These are phyloP conservation scores for Climacium dendroides DNA, from an alignment of 225 moss, liverwort and hornwort species.

Conservation along the genomic window DNA sequence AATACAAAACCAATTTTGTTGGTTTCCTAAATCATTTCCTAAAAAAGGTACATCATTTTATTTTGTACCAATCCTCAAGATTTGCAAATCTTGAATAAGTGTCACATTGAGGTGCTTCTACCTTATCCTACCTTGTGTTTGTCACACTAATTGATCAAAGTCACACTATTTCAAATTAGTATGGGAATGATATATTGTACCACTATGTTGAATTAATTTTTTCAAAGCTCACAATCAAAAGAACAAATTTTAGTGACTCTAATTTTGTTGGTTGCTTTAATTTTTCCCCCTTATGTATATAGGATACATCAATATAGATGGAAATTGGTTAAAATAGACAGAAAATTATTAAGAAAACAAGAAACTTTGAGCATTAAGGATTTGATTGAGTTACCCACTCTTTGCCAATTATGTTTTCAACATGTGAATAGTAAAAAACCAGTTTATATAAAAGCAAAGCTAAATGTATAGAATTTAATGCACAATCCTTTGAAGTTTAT, in stretches of 20 bases:
- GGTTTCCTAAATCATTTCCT: too few relatives aligned
- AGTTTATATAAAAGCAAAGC: background rate
- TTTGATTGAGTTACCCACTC: background rate
- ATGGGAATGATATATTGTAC: accelerated
- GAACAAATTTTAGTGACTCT: background rate
- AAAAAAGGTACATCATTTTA: too few relatives aligned
- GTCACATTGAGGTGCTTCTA: too few relatives aligned
- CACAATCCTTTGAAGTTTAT: background rate
- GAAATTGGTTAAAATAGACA: background rate
- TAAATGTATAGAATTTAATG: background rate
- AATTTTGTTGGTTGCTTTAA: background rate
- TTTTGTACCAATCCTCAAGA: too few relatives aligned
- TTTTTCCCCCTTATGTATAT: accelerated
- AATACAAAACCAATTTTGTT: too few relatives aligned
- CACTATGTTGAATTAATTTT: background rate
- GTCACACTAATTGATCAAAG: background rate
- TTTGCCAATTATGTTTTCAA: background rate
- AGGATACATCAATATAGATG: background rate
- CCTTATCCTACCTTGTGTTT: background rate
- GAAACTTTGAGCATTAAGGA: background rate
- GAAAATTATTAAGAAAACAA: background rate
- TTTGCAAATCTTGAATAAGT: too few relatives aligned
- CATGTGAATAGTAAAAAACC: background rate
- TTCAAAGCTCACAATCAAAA: background rate
- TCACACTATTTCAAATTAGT: background rate